phyloP scores from a whole-genome alignment of 306 rosid genomes.

The Rubus idaeus region DNA sequence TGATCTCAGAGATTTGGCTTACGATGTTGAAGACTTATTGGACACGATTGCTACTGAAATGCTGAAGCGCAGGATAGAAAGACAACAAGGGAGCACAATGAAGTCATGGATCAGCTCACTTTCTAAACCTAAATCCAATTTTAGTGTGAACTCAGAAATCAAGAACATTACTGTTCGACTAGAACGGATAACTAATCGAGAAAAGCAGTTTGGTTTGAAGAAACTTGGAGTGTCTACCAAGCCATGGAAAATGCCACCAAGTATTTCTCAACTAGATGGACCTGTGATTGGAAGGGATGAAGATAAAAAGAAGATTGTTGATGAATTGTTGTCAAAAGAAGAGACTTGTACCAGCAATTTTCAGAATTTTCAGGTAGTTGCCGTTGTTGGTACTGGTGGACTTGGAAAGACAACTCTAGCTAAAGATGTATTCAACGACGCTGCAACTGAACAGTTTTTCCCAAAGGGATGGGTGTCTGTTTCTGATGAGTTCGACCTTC shows the following conservation, averaged over 20 bases:
- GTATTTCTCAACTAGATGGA: neutral
- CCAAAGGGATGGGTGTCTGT: neutral
- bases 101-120: neutral
- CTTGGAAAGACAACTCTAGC: neutral
- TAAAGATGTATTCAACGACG: neutral
- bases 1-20: slow-evolving; percentile 2
- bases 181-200: neutral
- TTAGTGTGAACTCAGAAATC: neutral
- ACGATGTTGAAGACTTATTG: neutral
- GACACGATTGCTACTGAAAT: neutral
- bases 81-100: neutral
- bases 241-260: neutral
- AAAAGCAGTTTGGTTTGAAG: neutral
- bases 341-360: neutral
- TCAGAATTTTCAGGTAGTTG: neutral
- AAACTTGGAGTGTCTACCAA: neutral
- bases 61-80: neutral
- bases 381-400: neutral
- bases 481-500: neutral
- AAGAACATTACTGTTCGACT: neutral
- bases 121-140: neutral
- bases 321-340: neutral
- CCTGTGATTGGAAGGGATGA: slow-evolving; percentile 10
- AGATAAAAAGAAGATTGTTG: neutral
- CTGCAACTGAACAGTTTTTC: neutral